Evolutionary conservation across 2,329 filamentous ascomycete genomes (phyloP), one percentile per base, ranked within the genome.

Genomic region (Neonectria hederae): DNA sequence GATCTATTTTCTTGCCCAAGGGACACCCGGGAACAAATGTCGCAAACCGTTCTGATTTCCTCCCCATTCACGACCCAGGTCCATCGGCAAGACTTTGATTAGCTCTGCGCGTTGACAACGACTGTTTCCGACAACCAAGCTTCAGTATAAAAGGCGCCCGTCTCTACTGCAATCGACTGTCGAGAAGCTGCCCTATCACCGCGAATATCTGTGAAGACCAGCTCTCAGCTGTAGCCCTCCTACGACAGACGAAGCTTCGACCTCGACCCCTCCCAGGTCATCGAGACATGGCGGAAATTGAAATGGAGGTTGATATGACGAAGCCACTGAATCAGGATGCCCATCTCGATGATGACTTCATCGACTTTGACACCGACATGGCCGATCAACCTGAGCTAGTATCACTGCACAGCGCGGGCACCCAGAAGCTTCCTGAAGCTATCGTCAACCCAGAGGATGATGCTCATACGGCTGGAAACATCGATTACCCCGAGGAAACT

Each of bases 361-460:
- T 81, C 54, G 75, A 79, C 60, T 81, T 79, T 43, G 79, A 80
- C 30, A 78, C 75, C 55, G 79, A 79, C 45, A 75, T 75, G 67
- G 62, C 66, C 17, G 71, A 74, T 40, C 62, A 70, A 19, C 61
- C 64, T 7, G 68, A 70, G 8, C 54, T 70, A 55, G 59, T 64
- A 54, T 60, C 54, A 11, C 24, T 52, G 4, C 56, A 55, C 10
- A 14, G 17, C 42, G 58, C 38, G 8, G 22, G 65, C 11, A 10
- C 46, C 5, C 38, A 63, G 54, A 59, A 67, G 48, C 55, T 58
- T 6, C 26, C 56, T 9, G 55, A 61, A 9, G 60, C 40, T 40
- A 49, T 52, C 32, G 52, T 60, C 46, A 45, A n/a, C 11, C 45
- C 53, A 17, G 73, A 67, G 3, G 68, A 66, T 61, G 69, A 72